phyloP scores from a whole-genome alignment of 768 basidiomycete genomes.

The Mycena kentingensis region DNA sequence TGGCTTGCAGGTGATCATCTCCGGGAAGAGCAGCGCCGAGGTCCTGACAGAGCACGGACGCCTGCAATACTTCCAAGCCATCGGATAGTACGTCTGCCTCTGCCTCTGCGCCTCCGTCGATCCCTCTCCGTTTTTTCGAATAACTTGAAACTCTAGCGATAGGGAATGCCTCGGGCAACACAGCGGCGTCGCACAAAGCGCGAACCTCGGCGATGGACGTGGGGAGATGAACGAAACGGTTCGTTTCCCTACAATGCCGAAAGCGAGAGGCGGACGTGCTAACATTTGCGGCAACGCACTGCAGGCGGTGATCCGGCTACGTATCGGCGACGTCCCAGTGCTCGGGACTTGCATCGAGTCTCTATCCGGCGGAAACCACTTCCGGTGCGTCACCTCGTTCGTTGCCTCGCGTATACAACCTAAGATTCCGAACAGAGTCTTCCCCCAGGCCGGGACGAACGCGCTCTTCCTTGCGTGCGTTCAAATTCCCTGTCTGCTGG shows the following conservation, averaged over 20 bases:
- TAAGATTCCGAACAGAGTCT: constrained; percentile 33
- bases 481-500: too few relatives aligned
- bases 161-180: constrained; percentile 48
- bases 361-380: constrained; percentile 49
- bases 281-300: too few relatives aligned
- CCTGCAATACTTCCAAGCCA: constrained; percentile 45
- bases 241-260: too few relatives aligned
- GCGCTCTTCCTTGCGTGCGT: constrained; percentile 53
- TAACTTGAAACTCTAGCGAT: constrained; percentile 31
- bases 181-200: constrained; percentile 40
- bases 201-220: constrained; percentile 51
- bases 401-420: background rate
- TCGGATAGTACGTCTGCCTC: constrained; percentile 44
- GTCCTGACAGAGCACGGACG: constrained; percentile 44
- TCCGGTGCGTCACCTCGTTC: constrained; percentile 34
- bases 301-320: constrained; percentile 48
- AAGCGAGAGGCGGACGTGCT: too few relatives aligned
- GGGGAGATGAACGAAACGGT: constrained; percentile 44
- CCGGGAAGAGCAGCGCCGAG: constrained; percentile 42
- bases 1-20: constrained; percentile 35
- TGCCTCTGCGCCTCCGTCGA: background rate
- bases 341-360: constrained; percentile 50
- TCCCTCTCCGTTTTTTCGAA: constrained; percentile 8
- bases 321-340: constrained; percentile 36
- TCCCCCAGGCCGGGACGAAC: constrained; percentile 42